Conservation (phyloP, 163 green algal genomes). For the Scenedesmus sp. region DNA sequence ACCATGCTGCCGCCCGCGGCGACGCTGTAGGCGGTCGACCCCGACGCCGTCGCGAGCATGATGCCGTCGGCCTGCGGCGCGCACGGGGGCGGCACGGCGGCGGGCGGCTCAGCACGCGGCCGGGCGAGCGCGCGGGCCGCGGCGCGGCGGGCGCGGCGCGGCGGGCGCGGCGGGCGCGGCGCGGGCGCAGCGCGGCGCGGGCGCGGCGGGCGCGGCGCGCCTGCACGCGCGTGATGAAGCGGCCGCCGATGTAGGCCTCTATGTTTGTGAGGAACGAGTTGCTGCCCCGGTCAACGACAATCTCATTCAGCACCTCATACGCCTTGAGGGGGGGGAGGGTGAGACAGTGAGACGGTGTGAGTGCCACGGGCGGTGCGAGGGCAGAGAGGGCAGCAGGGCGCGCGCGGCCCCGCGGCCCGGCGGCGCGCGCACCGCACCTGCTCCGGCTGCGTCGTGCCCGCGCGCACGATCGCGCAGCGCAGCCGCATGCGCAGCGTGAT, state of each 20-base stretch:
- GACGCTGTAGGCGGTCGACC: constrained; percentile 89
- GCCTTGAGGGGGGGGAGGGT: constrained; percentile 2
- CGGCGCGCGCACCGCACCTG: too few species aligned
- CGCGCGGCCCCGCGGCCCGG: too few species aligned
- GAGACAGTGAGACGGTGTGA: background rate
- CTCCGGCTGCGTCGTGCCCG: constrained; percentile 48
- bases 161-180: background rate
- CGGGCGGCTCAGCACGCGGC: too few species aligned
- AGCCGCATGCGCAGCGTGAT: constrained; percentile 97
- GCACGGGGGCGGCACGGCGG: background rate
- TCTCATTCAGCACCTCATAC: constrained; percentile 84
- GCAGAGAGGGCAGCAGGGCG: too few species aligned
- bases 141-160: background rate
- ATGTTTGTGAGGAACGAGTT: constrained; percentile 90
- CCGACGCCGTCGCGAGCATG: constrained; percentile 84
- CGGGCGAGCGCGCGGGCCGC: too few species aligned
- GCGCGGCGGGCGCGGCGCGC: constrained; percentile 24
- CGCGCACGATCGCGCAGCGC: constrained; percentile 80
- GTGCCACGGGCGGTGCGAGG: background rate
- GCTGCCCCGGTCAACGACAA: constrained; percentile 86
- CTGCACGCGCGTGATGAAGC: constrained; percentile 86
- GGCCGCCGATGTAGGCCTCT: constrained; percentile 80
- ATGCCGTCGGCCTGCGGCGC: constrained; percentile 68
- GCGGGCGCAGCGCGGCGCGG: background rate
- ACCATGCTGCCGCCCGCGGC: constrained; percentile 88